phyloP scores from a whole-genome alignment of 345 rosid species.

The Syzygium jambos region DNA sequence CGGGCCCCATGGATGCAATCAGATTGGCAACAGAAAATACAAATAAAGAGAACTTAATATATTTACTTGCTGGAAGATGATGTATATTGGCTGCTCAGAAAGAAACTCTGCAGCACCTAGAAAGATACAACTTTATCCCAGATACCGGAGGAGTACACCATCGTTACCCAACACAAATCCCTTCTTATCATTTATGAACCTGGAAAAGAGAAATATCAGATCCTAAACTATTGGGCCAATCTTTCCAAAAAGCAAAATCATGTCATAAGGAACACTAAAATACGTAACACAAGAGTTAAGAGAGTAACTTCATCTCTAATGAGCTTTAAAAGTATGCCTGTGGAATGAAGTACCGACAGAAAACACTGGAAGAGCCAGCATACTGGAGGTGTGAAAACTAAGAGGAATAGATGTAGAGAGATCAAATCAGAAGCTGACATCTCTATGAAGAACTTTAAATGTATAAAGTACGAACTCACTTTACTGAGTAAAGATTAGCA shows the following conservation, averaged over 20 bases:
- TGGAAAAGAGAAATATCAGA: conserved; percentile 4
- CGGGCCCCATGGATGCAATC: neutral
- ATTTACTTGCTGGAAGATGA: neutral
- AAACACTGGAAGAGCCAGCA: neutral
- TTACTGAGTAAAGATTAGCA: conserved; percentile 91
- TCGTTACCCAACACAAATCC: conserved; percentile 90
- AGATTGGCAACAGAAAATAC: neutral
- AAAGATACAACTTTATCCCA: conserved; percentile 38
- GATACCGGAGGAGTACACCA: conserved; percentile 91
- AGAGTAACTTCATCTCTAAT: neutral
- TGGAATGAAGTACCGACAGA: neutral
- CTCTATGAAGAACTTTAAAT: neutral
- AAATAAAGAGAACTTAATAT: neutral
- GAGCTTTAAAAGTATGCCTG: neutral
- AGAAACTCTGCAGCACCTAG: neutral
- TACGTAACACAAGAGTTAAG: neutral
- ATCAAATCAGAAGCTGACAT: neutral
- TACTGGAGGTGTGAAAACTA: neutral
- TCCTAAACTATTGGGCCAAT: neutral
- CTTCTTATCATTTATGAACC: conserved; percentile 74
- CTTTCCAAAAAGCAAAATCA: neutral
- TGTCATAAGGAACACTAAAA: neutral
- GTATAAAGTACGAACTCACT: conserved; percentile 32
- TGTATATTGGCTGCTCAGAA: neutral
- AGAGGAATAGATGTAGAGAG: neutral